Base-by-base conservation (phyloP, 2,329 filamentous ascomycete species). In the Waltergamsia citrina region DNA sequence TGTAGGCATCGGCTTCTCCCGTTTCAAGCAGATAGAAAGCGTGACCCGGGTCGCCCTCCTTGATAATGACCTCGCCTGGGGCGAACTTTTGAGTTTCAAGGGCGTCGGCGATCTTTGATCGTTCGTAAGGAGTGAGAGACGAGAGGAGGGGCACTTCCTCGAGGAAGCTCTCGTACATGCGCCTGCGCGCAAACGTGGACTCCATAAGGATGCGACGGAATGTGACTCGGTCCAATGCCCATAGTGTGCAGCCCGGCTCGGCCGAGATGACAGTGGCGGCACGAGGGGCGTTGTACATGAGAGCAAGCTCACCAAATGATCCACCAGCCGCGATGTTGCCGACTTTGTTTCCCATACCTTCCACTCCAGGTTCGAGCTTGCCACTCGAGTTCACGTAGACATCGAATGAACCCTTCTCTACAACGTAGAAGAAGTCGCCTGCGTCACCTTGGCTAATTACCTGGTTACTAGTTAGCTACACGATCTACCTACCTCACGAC, bases 171-270 rank as follows among this genome's bases (percentile, higher is more conserved):
- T 98, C 92, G 60, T 96, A 96, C 80, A 96, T 90, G 50, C 90
- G 84, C 47, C 92, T 81, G 37, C 90, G 84, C 48, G 93, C 85
- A 65, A 95, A 96, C 4, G 92, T 94, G 25, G 85, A 93, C 62
- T 96, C 90, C 88, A 98, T 95, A 41, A 98, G 71, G 43, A 98
- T 96, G 40, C 92, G 85, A 47, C 92, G 86, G 71, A 98, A 98
- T 8, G 92, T 98, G 42, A 95, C 73, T 34, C 92, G 85, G 54
- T 98, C 92, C 33, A 98, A 70, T 15, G 87, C 87, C 92, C 92
- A 98, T 8, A 98, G 71, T 4, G 82, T 88, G 50, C 83, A 88
- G 22, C 73, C 65, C 4, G 80, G 56, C 49, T 93, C 85, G 10
- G 81, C 78, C 20, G 85, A 94, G 40, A 93, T 74, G 39, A 98